Evolutionary conservation across 495 filamentous ascomycete species (phyloP).

Genomic region (Tetracladium setigerum): DNA sequence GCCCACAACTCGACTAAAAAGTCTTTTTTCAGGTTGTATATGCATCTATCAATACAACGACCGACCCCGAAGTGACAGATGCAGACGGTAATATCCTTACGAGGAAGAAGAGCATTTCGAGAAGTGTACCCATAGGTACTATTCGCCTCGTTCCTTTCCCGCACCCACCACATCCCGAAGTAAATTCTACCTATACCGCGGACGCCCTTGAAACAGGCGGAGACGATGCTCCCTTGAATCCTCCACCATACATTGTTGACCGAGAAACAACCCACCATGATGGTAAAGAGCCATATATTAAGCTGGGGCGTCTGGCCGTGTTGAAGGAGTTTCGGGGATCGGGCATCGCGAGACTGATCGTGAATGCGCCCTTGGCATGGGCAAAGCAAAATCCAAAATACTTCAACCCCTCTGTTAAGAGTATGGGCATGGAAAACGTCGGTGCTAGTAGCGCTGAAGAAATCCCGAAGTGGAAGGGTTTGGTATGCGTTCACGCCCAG

Average conservation of each 20-base stretch:
- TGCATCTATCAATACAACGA: slow-evolving; percentile 29
- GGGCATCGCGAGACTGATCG: slow-evolving; percentile 54
- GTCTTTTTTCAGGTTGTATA: slow-evolving; percentile 48
- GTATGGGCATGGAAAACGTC: slow-evolving; percentile 22
- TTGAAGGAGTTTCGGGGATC: slow-evolving; percentile 51
- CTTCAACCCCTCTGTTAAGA: slow-evolving; percentile 37
- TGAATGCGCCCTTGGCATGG: slow-evolving; percentile 56
- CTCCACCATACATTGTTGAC: slow-evolving; percentile 29
- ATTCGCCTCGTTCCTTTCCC: slow-evolving; percentile 75
- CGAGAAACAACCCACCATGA: slow-evolving; percentile 40
- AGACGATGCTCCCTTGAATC: slow-evolving; percentile 6
- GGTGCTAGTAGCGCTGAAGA: slow-evolving; percentile 21
- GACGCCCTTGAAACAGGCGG: slow-evolving; percentile 10
- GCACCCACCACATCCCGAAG: slow-evolving; percentile 49
- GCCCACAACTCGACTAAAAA: not conserved
- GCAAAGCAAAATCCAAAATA: slow-evolving; percentile 40
- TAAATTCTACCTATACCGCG: slow-evolving; percentile 27
- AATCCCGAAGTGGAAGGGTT: slow-evolving; percentile 52
- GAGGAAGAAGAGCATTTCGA: slow-evolving; percentile 28
- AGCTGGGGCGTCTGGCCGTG: slow-evolving; percentile 70
- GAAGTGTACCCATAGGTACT: slow-evolving; percentile 53
- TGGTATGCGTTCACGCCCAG: slow-evolving; percentile 72
- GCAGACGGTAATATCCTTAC: slow-evolving; percentile 13
- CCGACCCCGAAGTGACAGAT: slow-evolving; percentile 27
- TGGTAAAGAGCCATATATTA: slow-evolving; percentile 63